Percentiles rank a stretch among this genome's conserved stretches.
These are phyloP conservation scores for Quercus dentata DNA, from an alignment of 306 rosid genomes.

Conservation along the genomic window DNA sequence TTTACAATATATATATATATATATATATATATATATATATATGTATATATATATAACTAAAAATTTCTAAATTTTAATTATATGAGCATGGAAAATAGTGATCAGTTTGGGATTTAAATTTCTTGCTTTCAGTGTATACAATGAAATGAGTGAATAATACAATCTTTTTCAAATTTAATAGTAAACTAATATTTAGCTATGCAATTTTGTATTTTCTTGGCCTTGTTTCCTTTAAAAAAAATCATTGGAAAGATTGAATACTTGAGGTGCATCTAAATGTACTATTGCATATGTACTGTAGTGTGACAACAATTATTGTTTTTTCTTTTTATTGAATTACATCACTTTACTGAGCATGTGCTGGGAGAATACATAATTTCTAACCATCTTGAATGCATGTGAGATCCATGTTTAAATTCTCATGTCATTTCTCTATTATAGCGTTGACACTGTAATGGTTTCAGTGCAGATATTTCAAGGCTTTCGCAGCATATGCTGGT, in stretches of 20 bases:
- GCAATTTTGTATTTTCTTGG: neutral
- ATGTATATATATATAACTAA: neutral
- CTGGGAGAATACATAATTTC: slow-evolving; percentile 5
- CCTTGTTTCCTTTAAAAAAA: neutral
- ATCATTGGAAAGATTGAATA: neutral
- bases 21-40: neutral
- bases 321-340: neutral
- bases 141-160: neutral
- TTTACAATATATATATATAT: neutral
- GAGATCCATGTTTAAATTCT: neutral
- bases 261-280: neutral
- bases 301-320: neutral
- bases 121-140: neutral
- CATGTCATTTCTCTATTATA: slow-evolving; percentile 1
- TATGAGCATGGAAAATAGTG: neutral
- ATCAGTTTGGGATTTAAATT: neutral
- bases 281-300: neutral
- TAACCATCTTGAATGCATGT: neutral
- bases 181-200: neutral
- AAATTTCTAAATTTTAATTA: neutral
- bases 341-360: slow-evolving; percentile 5
- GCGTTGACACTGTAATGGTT: slow-evolving; percentile 29
- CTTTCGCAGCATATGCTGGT: slow-evolving; percentile 58
- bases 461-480: slow-evolving; percentile 60
- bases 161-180: neutral